Evolutionary conservation across 2,329 filamentous ascomycete genomes (phyloP), one percentile per base, ranked within the genome.

Genomic region (Raffaelea arxii): DNA sequence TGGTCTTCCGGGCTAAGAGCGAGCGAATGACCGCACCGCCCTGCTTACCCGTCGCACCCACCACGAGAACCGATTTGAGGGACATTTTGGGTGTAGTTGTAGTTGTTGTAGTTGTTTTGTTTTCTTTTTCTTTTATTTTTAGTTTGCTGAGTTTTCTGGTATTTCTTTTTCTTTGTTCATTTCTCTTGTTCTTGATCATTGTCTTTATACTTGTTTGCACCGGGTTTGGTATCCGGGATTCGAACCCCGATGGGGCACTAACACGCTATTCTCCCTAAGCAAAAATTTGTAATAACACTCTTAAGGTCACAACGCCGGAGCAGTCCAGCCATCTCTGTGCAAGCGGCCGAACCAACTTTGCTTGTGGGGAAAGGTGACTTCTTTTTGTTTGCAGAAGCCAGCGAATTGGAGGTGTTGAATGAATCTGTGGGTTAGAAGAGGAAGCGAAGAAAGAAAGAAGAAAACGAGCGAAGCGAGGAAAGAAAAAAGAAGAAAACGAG

Each of bases 331-430:
- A 54, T 95, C 89, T 50, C 91, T 74, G 48, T 79, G 75, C 52
- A 94, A 74, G 57, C 84, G 84, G 65, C 94, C 84, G 51, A 91
- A 74, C 65, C 90, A 94, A 6, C 87, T 82, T 62, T 94, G 89
- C 64, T 98, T 98, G 62, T 97, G 90, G 1, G 89, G 84, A 53
- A 98, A 89, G 1, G 82, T 77, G 43, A 97, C 74, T 59, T 96
- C 88, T 49, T 81, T 81, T 65, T 95, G 86, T 59, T 88, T 92
- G 54, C 83, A 80, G 60, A 97, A 98, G 0, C 91, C 90, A 1
- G 75, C 74, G 6, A 77, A 67, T 51, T 86, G 75, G 16, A 94
- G 75, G 51, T 91, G 87, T 6, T 72, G 62, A 53, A 84, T 79
- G 47, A 89, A 74, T 55, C 84, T 88, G 54, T 12, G 9, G n/a